A percentile compares a stretch with the other conserved stretches of the same genome.
Evolutionary conservation across 306 rosid genomes (phyloP).

Genomic region (Comarum palustre): DNA sequence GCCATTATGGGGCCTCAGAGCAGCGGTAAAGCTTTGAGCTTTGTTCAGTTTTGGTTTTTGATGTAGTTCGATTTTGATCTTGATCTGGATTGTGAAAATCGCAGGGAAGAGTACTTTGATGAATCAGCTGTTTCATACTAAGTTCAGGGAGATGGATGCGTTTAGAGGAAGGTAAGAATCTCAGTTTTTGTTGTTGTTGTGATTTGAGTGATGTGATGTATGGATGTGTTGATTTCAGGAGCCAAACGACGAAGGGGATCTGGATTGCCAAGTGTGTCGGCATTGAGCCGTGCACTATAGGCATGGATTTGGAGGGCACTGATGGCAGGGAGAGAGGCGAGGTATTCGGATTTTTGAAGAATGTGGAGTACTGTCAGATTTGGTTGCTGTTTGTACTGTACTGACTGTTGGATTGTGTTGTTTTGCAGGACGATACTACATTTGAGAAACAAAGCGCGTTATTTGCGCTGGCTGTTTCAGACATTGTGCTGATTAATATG

Average conservation of each 20-base stretch:
- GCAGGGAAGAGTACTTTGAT: constrained; percentile 90
- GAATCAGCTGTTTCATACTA: constrained; percentile 79
- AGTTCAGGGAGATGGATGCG: constrained; percentile 94
- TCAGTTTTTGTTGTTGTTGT: background rate
- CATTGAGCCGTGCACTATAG: constrained; percentile 80
- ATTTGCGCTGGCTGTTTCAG: constrained; percentile 81
- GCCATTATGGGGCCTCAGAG: constrained; percentile 98
- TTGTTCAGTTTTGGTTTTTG: background rate
- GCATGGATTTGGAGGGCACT: constrained; percentile 98
- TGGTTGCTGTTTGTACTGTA: background rate
- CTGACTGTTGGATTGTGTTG: constrained; percentile 10
- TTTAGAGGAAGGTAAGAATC: constrained; percentile 63
- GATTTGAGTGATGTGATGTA: background rate
- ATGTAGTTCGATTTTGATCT: background rate
- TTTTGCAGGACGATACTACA: constrained; percentile 79
- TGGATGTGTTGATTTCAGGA: constrained; percentile 38
- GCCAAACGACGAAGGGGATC: constrained; percentile 89
- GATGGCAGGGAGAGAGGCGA: constrained; percentile 99
- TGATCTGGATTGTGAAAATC: background rate
- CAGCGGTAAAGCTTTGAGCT: constrained; percentile 46
- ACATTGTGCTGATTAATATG: constrained; percentile 83
- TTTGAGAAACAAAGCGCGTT: constrained; percentile 98
- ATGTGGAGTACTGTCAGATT: background rate
- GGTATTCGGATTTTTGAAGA: constrained; percentile 40
- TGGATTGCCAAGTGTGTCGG: constrained; percentile 87